Base-by-base conservation (phyloP, 345 rosid genomes). In the Lumnitzera racemosa region DNA sequence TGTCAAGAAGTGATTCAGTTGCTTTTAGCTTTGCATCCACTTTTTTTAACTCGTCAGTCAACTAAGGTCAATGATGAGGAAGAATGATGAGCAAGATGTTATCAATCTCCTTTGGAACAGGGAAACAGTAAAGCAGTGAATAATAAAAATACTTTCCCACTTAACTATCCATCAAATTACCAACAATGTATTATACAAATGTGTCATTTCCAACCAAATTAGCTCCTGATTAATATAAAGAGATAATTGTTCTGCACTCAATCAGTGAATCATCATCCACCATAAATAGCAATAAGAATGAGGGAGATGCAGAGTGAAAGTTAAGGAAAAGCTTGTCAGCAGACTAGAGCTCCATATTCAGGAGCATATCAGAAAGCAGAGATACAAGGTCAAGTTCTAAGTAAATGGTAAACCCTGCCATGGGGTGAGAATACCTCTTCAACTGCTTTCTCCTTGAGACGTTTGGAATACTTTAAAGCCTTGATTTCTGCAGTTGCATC, bases 1-100 rank as follows among this genome's bases (percentile, higher is more conserved):
- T 75, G 67, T 78, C 83, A 47, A 78, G 49, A 29, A 75, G 80
- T 53, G 69, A 67, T 64, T 78, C 80, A 25, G 75, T 68, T 27
- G 56, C 76, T 67, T 78, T 78, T 15, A 75, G 75, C 67, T 78
- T 78, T 64, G 58, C 79, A 31, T 78, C 80, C 61, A 70, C 73
- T 67, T 64, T 75, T 7, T 61, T 61, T 54, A 78, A 70, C 61
- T 75, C 83, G 36, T 78, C 75, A 17, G 73, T 72, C 43, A 72
- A 58, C 83, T 78, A 69, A 50, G 46, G 60, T 62, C 56, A 56
- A 49, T 56, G 12, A 55, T 5, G 8, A 24, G 20, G 31, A 47
- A 64, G 56, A 20, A 55, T 27, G 23, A 62, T 62, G 51, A 47
- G 49, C 10, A 63, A 31, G 43, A 9, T 9, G 7, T 36, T 36